A percentile compares a stretch with the other conserved stretches of the same genome.
Evolutionary conservation across 495 filamentous ascomycete genomes (phyloP).

Genomic region (Trichoderma gamsii): DNA sequence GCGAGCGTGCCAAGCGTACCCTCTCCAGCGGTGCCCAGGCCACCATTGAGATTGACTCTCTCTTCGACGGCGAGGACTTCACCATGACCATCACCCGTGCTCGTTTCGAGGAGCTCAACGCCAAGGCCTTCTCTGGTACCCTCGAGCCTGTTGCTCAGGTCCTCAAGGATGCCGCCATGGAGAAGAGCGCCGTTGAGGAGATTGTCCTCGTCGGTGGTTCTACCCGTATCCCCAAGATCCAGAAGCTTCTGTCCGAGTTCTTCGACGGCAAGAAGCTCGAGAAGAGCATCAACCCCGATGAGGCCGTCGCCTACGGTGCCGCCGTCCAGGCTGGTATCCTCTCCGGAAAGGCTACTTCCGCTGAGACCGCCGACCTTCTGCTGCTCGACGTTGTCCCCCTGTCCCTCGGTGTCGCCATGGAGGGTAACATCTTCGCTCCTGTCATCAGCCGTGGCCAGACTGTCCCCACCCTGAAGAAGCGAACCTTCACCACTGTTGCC

Average conservation of each 20-base stretch:
- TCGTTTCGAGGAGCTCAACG: conserved; percentile 97
- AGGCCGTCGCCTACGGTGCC: conserved; percentile 98
- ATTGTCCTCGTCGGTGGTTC: conserved; percentile 98
- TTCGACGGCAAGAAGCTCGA: conserved; percentile 99
- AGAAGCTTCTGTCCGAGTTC: conserved; percentile 97
- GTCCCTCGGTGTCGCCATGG: conserved; percentile 98
- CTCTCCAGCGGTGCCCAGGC: conserved; percentile 95
- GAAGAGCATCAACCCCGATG: conserved; percentile 99
- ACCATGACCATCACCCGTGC: conserved; percentile 99
- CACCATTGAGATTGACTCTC: conserved; percentile 97
- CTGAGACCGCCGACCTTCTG: conserved; percentile 91
- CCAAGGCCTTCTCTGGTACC: conserved; percentile 91
- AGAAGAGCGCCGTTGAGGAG: conserved; percentile 94
- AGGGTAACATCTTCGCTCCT: conserved; percentile 98
- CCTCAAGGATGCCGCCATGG: conserved; percentile 89
- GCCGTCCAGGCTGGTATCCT: conserved; percentile 98
- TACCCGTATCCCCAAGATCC: conserved; percentile 97
- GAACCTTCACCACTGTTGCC: conserved; percentile 94
- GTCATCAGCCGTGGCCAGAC: conserved; percentile 90
- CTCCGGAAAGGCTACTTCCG: conserved; percentile 91
- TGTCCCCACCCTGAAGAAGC: conserved; percentile 90
- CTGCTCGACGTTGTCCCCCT: conserved; percentile 95
- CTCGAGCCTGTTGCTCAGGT: conserved; percentile 98
- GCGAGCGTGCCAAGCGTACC: conserved; percentile 98
- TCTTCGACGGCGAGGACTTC: conserved; percentile 96